A percentile compares a stretch with the other conserved stretches of the same genome.
phyloP scores from a whole-genome alignment of 495 filamentous ascomycete species.

The Cercophora sp. region DNA sequence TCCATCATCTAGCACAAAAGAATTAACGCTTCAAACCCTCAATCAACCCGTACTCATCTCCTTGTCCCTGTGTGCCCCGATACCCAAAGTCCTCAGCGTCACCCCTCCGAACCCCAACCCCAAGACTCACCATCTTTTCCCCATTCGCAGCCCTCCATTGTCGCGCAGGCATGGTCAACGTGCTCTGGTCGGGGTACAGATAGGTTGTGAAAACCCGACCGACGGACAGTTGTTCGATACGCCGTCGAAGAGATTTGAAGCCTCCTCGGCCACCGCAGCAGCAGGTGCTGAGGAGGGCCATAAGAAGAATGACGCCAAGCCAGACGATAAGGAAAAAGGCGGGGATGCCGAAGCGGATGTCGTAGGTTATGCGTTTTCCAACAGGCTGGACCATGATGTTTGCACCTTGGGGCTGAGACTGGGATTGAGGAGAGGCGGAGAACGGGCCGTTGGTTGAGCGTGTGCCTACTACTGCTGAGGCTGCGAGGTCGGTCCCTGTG shows the following conservation, averaged over 20 bases:
- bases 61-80: no score
- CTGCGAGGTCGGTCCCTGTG: constrained; percentile 3
- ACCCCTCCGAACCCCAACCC: neutral
- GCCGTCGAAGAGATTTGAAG: neutral
- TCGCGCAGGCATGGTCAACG: constrained; percentile 2
- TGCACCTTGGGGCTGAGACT: neutral
- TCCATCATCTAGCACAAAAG: no score
- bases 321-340: neutral
- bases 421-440: no score
- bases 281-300: neutral
- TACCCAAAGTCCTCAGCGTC: no score
- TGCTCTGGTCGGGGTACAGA: constrained; percentile 4
- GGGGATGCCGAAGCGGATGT: constrained; percentile 4
- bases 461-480: constrained; percentile 5
- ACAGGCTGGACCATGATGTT: neutral
- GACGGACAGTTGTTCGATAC: constrained; percentile 5
- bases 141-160: constrained; percentile 3
- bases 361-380: neutral
- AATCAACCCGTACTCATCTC: no score
- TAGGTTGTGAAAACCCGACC: constrained; percentile 6
- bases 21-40: no score
- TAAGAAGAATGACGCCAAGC: neutral
- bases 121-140: neutral
- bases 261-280: neutral
- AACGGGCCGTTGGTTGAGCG: neutral